Conservation (phyloP, 441 rosid species). For the Jatropha podagrica region DNA sequence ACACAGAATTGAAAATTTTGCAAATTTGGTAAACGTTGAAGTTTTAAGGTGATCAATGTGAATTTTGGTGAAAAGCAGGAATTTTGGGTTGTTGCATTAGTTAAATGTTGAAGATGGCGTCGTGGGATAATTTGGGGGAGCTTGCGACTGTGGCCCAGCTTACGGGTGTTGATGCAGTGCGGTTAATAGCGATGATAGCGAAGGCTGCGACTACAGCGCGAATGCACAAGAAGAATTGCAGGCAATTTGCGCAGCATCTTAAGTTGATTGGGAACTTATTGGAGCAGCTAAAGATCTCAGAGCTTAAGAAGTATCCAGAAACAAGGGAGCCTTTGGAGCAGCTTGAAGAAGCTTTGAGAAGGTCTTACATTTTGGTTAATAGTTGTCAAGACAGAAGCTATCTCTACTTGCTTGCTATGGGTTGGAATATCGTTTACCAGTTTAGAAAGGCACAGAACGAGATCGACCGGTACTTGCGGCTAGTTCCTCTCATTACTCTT, state of each 20-base stretch:
- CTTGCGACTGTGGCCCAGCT: constrained; percentile 77
- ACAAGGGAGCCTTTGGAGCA: constrained; percentile 84
- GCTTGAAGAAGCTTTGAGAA: constrained; percentile 87
- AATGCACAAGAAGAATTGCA: constrained; percentile 95
- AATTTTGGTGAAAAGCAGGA: constrained; percentile 15
- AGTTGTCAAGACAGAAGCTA: constrained; percentile 90
- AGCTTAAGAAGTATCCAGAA: constrained; percentile 75
- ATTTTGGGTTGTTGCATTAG: constrained; percentile 16
- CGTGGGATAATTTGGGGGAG: constrained; percentile 84
- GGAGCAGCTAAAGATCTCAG: constrained; percentile 80
- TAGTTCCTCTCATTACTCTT: constrained; percentile 83
- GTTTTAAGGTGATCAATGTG: not conserved
- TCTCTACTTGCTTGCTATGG: constrained; percentile 95
- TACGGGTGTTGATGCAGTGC: constrained; percentile 77
- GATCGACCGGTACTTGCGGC: constrained; percentile 84
- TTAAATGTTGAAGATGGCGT: constrained; percentile 43
- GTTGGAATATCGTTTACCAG: constrained; percentile 95
- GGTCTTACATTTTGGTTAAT: constrained; percentile 71
- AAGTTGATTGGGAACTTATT: constrained; percentile 86
- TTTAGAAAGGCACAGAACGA: constrained; percentile 86
- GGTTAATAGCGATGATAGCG: constrained; percentile 81
- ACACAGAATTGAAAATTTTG: not conserved
- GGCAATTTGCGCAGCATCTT: constrained; percentile 85
- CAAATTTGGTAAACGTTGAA: not conserved
- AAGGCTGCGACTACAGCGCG: constrained; percentile 78